Percentiles rank a stretch among this genome's conserved stretches.
These are phyloP conservation scores for Dactylellina parvicollis DNA, from an alignment of 2,329 filamentous ascomycete species.

Conservation along the genomic window DNA sequence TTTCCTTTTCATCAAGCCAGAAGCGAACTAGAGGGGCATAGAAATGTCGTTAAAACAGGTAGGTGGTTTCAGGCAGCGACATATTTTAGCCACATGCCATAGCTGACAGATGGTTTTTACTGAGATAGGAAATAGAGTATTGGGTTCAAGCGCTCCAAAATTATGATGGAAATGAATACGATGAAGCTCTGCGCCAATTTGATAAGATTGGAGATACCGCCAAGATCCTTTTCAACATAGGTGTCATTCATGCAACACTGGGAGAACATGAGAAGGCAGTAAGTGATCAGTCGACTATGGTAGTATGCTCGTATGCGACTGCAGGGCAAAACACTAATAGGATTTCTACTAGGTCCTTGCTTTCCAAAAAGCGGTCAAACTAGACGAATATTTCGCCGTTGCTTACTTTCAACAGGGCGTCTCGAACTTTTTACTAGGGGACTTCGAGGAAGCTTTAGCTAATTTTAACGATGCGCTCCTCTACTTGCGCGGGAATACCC, in stretches of 20 bases:
- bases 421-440: conserved; percentile 94
- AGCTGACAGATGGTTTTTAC: not conserved
- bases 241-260: conserved; percentile 94
- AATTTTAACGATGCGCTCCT: conserved; percentile 98
- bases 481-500: conserved; percentile 92
- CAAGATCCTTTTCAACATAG: conserved; percentile 98
- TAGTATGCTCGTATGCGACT: conserved; percentile 48
- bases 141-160: conserved; percentile 91
- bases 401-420: conserved; percentile 99
- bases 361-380: conserved; percentile 87
- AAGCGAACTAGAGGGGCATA: not conserved
- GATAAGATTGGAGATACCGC: conserved; percentile 91
- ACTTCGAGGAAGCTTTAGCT: conserved; percentile 95
- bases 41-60: conserved; percentile 72
- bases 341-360: conserved; percentile 77
- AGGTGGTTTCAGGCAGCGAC: conserved; percentile 57
- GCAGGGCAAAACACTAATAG: not conserved
- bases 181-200: conserved; percentile 84
- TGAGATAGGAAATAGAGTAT: conserved; percentile 93
- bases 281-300: too few relatives aligned
- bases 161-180: conserved; percentile 98
- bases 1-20: not conserved
- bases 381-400: conserved; percentile 95
- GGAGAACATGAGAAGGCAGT: conserved; percentile 96
- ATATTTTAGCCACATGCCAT: conserved; percentile 3